These are phyloP conservation scores for Adiantum capillusveneris DNA, from an alignment of 75 land plant species.

Conservation along the genomic window DNA sequence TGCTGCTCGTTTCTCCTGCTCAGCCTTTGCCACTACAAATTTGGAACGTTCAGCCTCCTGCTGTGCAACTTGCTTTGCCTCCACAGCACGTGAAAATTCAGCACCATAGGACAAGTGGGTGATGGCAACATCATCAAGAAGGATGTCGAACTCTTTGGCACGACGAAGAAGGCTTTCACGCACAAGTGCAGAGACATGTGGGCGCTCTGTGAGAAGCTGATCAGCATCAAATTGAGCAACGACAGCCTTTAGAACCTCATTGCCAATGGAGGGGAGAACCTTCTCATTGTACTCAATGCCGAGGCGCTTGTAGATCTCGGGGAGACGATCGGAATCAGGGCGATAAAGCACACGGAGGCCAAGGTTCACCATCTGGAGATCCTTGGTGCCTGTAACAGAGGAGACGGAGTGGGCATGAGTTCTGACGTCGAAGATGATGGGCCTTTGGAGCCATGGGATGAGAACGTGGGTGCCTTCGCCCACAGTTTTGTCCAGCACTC, in stretches of 20 bases:
- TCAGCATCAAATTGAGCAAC: slow-evolving; percentile 96
- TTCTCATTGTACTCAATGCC: slow-evolving; percentile 89
- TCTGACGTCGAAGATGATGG: slow-evolving; percentile 79
- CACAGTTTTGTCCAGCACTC: slow-evolving; percentile 55
- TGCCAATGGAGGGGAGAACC: slow-evolving; percentile 85
- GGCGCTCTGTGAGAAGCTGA: slow-evolving; percentile 81
- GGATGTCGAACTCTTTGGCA: slow-evolving; percentile 76
- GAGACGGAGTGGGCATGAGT: slow-evolving; percentile 80
- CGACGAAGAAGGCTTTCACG: slow-evolving; percentile 55
- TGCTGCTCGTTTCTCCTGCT: slow-evolving; percentile 89
- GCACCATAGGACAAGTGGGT: slow-evolving; percentile 81
- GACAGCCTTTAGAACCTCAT: slow-evolving; percentile 85
- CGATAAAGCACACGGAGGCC: slow-evolving; percentile 69
- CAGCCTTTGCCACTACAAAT: slow-evolving; percentile 77
- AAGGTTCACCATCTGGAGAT: slow-evolving; percentile 93
- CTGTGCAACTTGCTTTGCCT: slow-evolving; percentile 97
- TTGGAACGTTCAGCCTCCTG: slow-evolving; percentile 95
- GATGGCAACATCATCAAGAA: slow-evolving; percentile 87
- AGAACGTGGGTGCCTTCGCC: slow-evolving; percentile 90
- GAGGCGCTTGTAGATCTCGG: slow-evolving; percentile 62
- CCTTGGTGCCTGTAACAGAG: slow-evolving; percentile 92
- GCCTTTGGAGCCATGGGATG: slow-evolving; percentile 78
- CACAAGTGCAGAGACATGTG: slow-evolving; percentile 76
- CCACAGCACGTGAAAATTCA: slow-evolving; percentile 90
- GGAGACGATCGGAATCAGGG: slow-evolving; percentile 53